Percentiles rank a stretch among this genome's conserved stretches.
Conservation (phyloP, 2,329 filamentous ascomycete species). For the Aspergillus puulaauensis region DNA sequence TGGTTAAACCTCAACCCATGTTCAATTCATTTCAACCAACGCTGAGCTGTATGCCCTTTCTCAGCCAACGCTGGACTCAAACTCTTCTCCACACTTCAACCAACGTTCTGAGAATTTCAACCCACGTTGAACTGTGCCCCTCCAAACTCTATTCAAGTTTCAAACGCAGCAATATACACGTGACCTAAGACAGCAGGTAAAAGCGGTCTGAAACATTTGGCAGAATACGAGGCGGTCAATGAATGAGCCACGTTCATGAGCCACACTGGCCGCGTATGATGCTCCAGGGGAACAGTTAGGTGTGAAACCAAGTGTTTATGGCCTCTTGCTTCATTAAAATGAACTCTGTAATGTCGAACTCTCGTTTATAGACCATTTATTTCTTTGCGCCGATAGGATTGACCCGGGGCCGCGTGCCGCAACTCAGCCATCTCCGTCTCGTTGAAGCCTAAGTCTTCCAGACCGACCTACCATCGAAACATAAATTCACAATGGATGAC, state of each 20-base stretch:
- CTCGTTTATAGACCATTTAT: neutral
- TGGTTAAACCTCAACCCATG: too few species aligned
- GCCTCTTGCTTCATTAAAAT: neutral
- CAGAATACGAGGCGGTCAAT: slow-evolving; percentile 5
- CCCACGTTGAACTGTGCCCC: too few species aligned
- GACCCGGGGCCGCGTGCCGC: slow-evolving; percentile 18
- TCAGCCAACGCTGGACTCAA: too few species aligned
- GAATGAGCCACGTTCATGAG: neutral
- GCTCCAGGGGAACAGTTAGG: slow-evolving; percentile 2
- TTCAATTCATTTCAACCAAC: too few species aligned
- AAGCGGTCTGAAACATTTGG: neutral
- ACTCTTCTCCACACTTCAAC: too few species aligned
- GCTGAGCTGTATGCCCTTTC: too few species aligned
- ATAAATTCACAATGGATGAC: slow-evolving; percentile 44
- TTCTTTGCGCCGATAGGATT: slow-evolving; percentile 1
- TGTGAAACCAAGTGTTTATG: neutral
- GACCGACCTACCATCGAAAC: slow-evolving; percentile 14
- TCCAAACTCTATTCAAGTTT: neutral
- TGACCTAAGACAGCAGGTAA: neutral
- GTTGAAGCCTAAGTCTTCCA: slow-evolving; percentile 17
- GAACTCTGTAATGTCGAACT: neutral
- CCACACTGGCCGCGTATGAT: slow-evolving; percentile 1
- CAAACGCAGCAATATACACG: neutral
- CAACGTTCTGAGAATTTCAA: too few species aligned
- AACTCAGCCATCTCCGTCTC: neutral